Conservation (phyloP, 306 rosid species). For the Senna tora region DNA sequence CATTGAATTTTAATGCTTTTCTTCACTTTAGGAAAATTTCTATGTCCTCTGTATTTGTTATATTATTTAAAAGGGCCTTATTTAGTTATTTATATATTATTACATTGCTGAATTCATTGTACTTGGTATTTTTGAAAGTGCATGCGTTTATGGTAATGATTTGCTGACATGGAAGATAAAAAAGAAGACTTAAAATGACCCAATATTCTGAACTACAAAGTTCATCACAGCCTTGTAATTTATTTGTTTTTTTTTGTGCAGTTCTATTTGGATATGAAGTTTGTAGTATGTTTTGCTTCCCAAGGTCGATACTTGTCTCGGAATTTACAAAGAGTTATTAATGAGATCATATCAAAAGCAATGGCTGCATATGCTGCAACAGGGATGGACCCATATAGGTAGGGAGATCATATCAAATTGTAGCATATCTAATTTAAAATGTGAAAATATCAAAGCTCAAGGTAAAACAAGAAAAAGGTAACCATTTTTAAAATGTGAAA, state of each 20-base stretch:
- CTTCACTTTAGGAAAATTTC: neutral
- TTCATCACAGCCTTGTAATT: constrained; percentile 11
- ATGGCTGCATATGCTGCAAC: constrained; percentile 83
- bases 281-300: constrained; percentile 86
- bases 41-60: neutral
- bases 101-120: neutral
- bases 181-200: constrained; percentile 1
- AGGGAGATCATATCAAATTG: too few relatives aligned
- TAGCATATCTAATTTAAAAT: too few relatives aligned
- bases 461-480: too few relatives aligned
- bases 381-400: constrained; percentile 91
- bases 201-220: constrained; percentile 11
- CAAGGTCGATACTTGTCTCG: constrained; percentile 89
- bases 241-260: constrained; percentile 48
- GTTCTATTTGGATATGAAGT: constrained; percentile 98
- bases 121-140: constrained; percentile 17
- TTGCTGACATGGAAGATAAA: constrained; percentile 10
- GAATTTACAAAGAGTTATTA: constrained; percentile 73
- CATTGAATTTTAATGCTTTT: neutral
- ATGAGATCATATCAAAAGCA: constrained; percentile 90
- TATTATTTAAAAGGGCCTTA: constrained; percentile 4
- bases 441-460: too few relatives aligned
- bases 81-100: neutral
- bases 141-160: neutral
- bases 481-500: too few relatives aligned